These are phyloP conservation scores for Candida orba DNA, from an alignment of 805 yeast species.

Conservation along the genomic window DNA sequence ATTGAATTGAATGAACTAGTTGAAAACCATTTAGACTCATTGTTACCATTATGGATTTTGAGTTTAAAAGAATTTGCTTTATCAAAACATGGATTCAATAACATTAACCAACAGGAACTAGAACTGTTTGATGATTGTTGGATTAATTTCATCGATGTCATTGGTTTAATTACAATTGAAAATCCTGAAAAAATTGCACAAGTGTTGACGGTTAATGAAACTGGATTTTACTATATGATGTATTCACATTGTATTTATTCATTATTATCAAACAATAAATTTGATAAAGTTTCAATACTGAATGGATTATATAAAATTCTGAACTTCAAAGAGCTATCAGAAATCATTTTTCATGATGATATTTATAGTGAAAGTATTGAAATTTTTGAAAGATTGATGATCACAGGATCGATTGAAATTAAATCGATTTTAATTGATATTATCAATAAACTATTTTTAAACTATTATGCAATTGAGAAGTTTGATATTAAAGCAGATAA, in stretches of 20 bases:
- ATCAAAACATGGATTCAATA: slow-evolving; percentile 30
- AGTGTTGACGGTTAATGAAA: slow-evolving; percentile 48
- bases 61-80: slow-evolving; percentile 69
- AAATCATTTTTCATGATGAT: slow-evolving; percentile 54
- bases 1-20: slow-evolving; percentile 43
- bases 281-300: slow-evolving; percentile 30
- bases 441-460: slow-evolving; percentile 45
- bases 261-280: slow-evolving; percentile 36
- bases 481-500: slow-evolving; percentile 61
- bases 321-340: slow-evolving; percentile 47
- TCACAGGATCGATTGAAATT: slow-evolving; percentile 45
- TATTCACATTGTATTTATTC: slow-evolving; percentile 82
- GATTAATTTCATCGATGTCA: slow-evolving; percentile 71
- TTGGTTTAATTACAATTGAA: slow-evolving; percentile 55
- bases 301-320: slow-evolving; percentile 51
- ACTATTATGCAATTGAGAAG: slow-evolving; percentile 28
- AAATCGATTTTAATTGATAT: slow-evolving; percentile 46
- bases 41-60: slow-evolving; percentile 76
- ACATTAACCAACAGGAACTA: slow-evolving; percentile 26
- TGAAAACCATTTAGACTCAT: slow-evolving; percentile 46
- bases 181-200: slow-evolving; percentile 38
- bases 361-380: slow-evolving; percentile 73
- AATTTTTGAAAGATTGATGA: slow-evolving; percentile 61
- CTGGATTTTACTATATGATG: slow-evolving; percentile 67
- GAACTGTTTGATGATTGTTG: slow-evolving; percentile 53